A percentile compares a stretch with the other conserved stretches of the same genome.
phyloP scores from a whole-genome alignment of 352 stramenopile genomes.

The Phytophthora sansomeana region DNA sequence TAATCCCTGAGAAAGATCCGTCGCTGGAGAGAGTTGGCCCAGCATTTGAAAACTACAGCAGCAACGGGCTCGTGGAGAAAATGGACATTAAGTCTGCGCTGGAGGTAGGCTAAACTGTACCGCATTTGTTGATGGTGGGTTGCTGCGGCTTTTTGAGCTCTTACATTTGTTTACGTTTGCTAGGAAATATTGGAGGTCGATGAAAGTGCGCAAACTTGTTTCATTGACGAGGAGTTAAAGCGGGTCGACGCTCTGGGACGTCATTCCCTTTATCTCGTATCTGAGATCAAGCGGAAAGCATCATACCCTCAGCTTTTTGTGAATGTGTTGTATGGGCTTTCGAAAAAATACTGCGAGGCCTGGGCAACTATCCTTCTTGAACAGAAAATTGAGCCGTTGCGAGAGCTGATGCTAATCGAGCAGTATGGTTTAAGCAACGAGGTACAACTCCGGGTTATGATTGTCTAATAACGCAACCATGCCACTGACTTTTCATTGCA shows the following conservation, averaged over 20 bases:
- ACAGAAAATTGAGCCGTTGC: slow-evolving; percentile 74
- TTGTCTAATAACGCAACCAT: background rate
- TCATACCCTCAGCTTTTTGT: slow-evolving; percentile 64
- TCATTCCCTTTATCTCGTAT: slow-evolving; percentile 65
- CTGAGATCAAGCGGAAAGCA: slow-evolving; percentile 48
- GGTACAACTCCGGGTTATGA: slow-evolving; percentile 38
- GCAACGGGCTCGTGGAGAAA: slow-evolving; percentile 35
- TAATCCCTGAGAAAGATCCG: slow-evolving; percentile 29
- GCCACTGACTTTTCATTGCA: background rate
- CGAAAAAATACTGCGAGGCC: slow-evolving; percentile 70
- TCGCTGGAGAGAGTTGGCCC: slow-evolving; percentile 9
- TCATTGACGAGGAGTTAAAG: slow-evolving; percentile 74
- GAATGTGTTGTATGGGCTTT: slow-evolving; percentile 57
- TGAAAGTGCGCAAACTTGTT: slow-evolving; percentile 29
- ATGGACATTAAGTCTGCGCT: slow-evolving; percentile 32
- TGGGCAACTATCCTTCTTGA: slow-evolving; percentile 67
- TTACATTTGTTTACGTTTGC: slow-evolving; percentile 8
- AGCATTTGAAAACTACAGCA: slow-evolving; percentile 42
- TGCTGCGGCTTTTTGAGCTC: background rate
- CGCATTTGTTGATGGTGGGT: background rate
- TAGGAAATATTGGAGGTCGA: slow-evolving; percentile 29
- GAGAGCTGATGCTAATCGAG: slow-evolving; percentile 67
- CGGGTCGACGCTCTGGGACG: slow-evolving; percentile 51
- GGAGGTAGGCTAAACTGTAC: slow-evolving; percentile 36
- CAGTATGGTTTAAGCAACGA: slow-evolving; percentile 81